Conservation (phyloP, 345 rosid species). For the Aquilaria sinensis region DNA sequence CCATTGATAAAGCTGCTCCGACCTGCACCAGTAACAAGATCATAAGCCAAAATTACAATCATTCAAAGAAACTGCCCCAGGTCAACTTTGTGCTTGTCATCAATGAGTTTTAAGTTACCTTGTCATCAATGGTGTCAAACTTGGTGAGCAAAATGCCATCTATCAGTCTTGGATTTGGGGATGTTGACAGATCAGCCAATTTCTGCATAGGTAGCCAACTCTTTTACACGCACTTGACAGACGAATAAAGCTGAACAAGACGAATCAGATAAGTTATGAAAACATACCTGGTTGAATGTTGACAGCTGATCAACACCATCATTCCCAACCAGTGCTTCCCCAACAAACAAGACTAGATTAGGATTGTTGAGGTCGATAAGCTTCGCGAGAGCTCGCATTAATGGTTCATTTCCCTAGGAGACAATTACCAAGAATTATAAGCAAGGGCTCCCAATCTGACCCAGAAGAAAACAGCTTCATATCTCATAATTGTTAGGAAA, state of each 20-base stretch:
- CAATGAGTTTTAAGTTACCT: slow-evolving; percentile 36
- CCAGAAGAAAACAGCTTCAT: no score
- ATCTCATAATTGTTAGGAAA: no score
- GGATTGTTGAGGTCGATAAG: slow-evolving; percentile 81
- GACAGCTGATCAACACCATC: slow-evolving; percentile 96
- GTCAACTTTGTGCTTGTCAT: not conserved
- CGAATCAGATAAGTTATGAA: not conserved
- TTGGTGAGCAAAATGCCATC: slow-evolving; percentile 97
- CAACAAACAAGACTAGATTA: slow-evolving; percentile 92
- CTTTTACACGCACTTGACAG: not conserved
- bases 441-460: not conserved
- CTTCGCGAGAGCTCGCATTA: slow-evolving; percentile 98
- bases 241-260: not conserved
- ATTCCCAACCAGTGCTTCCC: slow-evolving; percentile 98
- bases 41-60: not conserved
- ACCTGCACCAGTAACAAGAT: slow-evolving; percentile 38
- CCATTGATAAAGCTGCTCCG: slow-evolving; percentile 98
- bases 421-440: not conserved
- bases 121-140: slow-evolving; percentile 93
- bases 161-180: slow-evolving; percentile 64
- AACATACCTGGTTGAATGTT: slow-evolving; percentile 84
- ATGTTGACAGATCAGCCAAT: slow-evolving; percentile 79
- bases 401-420: slow-evolving; percentile 84
- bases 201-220: slow-evolving; percentile 37
- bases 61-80: not conserved